Evolutionary conservation across 202 grass and related monocot species (phyloP), one percentile per base, ranked within the genome.

Genomic region (Zoysia matrella): DNA sequence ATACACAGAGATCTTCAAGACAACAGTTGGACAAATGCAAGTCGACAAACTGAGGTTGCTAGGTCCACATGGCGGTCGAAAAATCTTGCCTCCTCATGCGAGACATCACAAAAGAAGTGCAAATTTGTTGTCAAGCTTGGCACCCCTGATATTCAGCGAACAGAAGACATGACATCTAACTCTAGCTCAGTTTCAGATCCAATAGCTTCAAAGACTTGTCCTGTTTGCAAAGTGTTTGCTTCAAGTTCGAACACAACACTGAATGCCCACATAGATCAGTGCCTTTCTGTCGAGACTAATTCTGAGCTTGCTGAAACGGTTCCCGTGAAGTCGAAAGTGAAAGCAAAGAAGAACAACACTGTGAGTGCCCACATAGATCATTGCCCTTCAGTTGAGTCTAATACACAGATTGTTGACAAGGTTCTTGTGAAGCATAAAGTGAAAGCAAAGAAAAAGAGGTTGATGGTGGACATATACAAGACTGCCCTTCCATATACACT

Each of bases 191-290:
- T 90, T 83, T 87, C 83, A 52, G 93, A 91, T 52, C 82, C 85
- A 9, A 99, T 92, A 89, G 85, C 85, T 76, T 99, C 91, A 45
- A 99, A 99, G 83, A 88, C 90, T 75, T 99, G 96, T 49, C 96
- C 92, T 76, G 96, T 99, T 74, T 99, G 96, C 78, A 99, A 86
- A 86, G 83, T 87, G 22, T 99, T 99, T 79, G 89, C 93, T 71
- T 99, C 96, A 52, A 91, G 91, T 57, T 99, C 96, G 0, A 99
- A 99, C 81, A 99, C 96, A 67, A 99, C 90, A 79, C 66, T 99
- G 89, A 99, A 99, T 87, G 91, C 96, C 16, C 96, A 99, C 82
- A 99, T 99, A 57, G 96, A 99, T 63, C 92, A 87, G 72, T 99
- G 96, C 57, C 86, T 99, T 66, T 93, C 88, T 74, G 86, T 74